Evolutionary conservation across 371 early-diverging fungal species (phyloP).

Genomic region (Apophysomyces sp.): DNA sequence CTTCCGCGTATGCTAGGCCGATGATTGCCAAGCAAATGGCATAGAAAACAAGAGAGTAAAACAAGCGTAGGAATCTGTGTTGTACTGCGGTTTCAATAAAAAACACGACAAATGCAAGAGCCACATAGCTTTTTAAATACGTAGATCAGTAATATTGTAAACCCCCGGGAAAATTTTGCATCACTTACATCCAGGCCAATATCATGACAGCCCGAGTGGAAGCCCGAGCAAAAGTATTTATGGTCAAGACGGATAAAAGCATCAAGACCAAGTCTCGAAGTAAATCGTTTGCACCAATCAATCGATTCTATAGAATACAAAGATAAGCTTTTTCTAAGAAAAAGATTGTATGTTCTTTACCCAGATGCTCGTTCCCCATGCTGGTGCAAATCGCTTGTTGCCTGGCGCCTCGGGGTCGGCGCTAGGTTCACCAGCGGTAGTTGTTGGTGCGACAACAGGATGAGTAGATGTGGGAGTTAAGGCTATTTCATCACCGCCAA

Average conservation of each 20-base stretch:
- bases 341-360: not conserved
- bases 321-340: not conserved
- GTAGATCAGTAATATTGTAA: not conserved
- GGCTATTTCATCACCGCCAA: constrained; percentile 24
- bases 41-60: constrained; percentile 33
- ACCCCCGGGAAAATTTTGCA: constrained; percentile 20
- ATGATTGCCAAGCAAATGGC: constrained; percentile 30
- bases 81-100: constrained; percentile 26
- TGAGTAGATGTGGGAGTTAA: not conserved
- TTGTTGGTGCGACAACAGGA: not conserved
- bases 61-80: constrained; percentile 33
- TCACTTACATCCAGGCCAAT: constrained; percentile 39
- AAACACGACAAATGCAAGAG: constrained; percentile 34
- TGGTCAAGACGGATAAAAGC: constrained; percentile 27
- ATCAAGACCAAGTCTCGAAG: constrained; percentile 38
- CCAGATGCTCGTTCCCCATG: constrained; percentile 25
- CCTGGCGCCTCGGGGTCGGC: constrained; percentile 12
- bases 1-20: constrained; percentile 34
- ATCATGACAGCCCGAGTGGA: constrained; percentile 37
- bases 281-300: constrained; percentile 36
- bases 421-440: constrained; percentile 3
- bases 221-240: constrained; percentile 40
- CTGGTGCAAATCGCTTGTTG: constrained; percentile 14
- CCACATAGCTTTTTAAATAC: constrained; percentile 21
- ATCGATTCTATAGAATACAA: constrained; percentile 16